Conservation (phyloP, 1,284 basidiomycete genomes). For the Ustilago loliicola region DNA sequence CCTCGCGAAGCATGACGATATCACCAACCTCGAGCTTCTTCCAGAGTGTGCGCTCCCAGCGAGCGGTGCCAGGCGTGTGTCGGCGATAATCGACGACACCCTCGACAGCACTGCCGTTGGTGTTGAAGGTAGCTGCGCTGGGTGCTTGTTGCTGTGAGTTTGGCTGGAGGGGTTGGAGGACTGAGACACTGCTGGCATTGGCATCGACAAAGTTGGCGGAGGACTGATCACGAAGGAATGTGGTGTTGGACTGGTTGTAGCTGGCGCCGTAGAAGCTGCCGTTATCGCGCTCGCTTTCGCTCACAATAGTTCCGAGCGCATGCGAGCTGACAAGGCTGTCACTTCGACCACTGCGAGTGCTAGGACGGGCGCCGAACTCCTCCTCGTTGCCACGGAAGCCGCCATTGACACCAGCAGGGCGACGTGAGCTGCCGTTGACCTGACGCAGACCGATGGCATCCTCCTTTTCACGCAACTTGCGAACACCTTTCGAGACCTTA, state of each 20-base stretch:
- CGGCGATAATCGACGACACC: conserved; percentile 79
- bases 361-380: conserved; percentile 28
- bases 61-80: conserved; percentile 79
- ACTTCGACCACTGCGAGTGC: conserved; percentile 38
- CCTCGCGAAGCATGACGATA: conserved; percentile 87
- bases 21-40: conserved; percentile 99
- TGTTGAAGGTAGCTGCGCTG: conserved; percentile 24
- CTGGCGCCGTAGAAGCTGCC: conserved; percentile 29
- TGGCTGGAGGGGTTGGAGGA: conserved; percentile 30
- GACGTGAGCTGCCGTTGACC: conserved; percentile 72
- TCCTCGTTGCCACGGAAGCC: conserved; percentile 39
- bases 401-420: conserved; percentile 70
- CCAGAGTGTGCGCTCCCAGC: conserved; percentile 96
- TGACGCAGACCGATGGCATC: conserved; percentile 72
- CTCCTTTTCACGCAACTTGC: conserved; percentile 86
- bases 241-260: conserved; percentile 32
- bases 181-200: conserved; percentile 37
- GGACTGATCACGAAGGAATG: conserved; percentile 12
- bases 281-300: conserved; percentile 58
- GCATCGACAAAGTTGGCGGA: conserved; percentile 11
- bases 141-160: conserved; percentile 24
- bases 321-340: conserved; percentile 54
- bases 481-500: conserved; percentile 83
- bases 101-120: conserved; percentile 25
- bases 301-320: conserved; percentile 58